phyloP scores from a whole-genome alignment of 1,284 basidiomycete genomes.

The Trichosporon asahii region DNA sequence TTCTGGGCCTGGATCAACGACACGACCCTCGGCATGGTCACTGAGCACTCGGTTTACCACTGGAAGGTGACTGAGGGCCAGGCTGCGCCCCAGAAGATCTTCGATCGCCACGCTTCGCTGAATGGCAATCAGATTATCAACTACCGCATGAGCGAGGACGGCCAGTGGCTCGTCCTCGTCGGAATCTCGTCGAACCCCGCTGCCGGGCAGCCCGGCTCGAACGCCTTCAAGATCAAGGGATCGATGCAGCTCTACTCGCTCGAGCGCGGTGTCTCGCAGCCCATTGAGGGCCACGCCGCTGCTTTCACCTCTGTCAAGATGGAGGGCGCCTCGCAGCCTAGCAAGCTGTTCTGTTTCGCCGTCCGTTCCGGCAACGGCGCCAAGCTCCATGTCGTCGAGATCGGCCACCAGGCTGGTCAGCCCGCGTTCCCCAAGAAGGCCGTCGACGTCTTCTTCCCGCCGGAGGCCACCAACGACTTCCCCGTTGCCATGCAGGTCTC shows the following conservation, averaged over 20 bases:
- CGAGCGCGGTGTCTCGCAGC: slow-evolving; percentile 86
- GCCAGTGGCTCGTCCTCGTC: slow-evolving; percentile 95
- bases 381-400: slow-evolving; percentile 98
- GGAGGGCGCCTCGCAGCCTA: slow-evolving; percentile 75
- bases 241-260: slow-evolving; percentile 86
- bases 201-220: slow-evolving; percentile 63
- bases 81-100: slow-evolving; percentile 58
- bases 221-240: slow-evolving; percentile 96
- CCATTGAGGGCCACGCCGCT: slow-evolving; percentile 98
- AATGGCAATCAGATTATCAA: slow-evolving; percentile 97
- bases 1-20: slow-evolving; percentile 99
- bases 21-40: slow-evolving; percentile 89
- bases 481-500: slow-evolving; percentile 99
- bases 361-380: slow-evolving; percentile 93
- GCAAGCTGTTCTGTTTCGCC: slow-evolving; percentile 94
- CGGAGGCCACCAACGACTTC: slow-evolving; percentile 97
- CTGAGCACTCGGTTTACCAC: slow-evolving; percentile 89
- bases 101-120: slow-evolving; percentile 94
- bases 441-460: slow-evolving; percentile 98
- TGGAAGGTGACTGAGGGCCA: slow-evolving; percentile 65
- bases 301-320: slow-evolving; percentile 89
- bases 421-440: slow-evolving; percentile 97
- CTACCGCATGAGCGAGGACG: slow-evolving; percentile 87
- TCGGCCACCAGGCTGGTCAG: slow-evolving; percentile 93
- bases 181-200: slow-evolving; percentile 93